Conservation (phyloP, 2,329 filamentous ascomycete species). For the Arthrobotrys sinensis region DNA sequence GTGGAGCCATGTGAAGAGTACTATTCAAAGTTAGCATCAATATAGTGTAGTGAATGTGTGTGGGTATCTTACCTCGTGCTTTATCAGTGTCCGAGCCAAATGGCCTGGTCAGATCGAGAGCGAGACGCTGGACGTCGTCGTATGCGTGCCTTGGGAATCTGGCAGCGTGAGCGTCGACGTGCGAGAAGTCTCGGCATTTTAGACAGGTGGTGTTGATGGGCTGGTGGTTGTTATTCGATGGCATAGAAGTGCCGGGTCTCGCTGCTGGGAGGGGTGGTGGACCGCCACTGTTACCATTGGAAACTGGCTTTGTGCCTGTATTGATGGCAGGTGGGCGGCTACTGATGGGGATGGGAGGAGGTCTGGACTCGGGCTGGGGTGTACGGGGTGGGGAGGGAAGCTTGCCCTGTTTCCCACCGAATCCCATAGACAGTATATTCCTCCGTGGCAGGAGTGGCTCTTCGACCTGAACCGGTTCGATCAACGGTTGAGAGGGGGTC, state of each 20-base stretch:
- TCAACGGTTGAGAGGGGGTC: not conserved
- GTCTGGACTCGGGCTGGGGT: conserved; percentile 64
- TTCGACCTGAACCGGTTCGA: not conserved
- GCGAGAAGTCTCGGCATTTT: conserved; percentile 88
- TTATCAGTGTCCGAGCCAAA: conserved; percentile 91
- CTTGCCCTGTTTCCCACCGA: conserved; percentile 56
- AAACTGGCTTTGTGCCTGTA: conserved; percentile 36
- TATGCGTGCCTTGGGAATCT: conserved; percentile 76
- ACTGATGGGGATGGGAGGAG: conserved; percentile 62
- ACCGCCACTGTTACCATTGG: not conserved
- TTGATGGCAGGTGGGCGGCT: conserved; percentile 52
- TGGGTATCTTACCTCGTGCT: conserved; percentile 72
- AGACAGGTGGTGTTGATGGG: conserved; percentile 75
- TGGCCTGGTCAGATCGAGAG: conserved; percentile 81
- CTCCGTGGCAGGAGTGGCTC: conserved; percentile 23
- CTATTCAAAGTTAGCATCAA: conserved; percentile 66
- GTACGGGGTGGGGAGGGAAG: conserved; percentile 67
- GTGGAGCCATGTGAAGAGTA: conserved; percentile 95
- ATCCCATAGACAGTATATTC: conserved; percentile 33
- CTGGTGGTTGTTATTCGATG: conserved; percentile 68
- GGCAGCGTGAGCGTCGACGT: conserved; percentile 82
- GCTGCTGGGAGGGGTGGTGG: conserved; percentile 36
- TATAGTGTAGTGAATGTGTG: not conserved
- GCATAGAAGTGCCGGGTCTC: conserved; percentile 42
- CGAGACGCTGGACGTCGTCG: conserved; percentile 80